Percentiles rank a stretch among this genome's conserved stretches.
These are phyloP conservation scores for Claviceps sp. DNA, from an alignment of 2,329 filamentous ascomycete genomes.

Conservation along the genomic window DNA sequence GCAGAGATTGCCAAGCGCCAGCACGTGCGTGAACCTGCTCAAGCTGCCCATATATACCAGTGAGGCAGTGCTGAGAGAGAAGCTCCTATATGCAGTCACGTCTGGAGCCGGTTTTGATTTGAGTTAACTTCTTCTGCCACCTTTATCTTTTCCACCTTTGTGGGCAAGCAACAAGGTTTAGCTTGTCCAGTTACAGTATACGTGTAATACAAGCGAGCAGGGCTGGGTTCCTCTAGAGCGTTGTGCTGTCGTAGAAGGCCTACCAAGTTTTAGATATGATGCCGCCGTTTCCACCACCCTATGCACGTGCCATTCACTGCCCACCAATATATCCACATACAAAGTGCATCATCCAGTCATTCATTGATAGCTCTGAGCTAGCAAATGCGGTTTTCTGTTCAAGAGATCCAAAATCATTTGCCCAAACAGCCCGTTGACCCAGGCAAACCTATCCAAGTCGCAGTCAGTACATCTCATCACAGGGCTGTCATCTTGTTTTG, in stretches of 20 bases:
- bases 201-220: neutral
- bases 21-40: constrained; percentile 88
- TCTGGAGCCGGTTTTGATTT: constrained; percentile 88
- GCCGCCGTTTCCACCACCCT: neutral
- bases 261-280: neutral
- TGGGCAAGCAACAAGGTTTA: neutral
- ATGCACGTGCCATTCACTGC: neutral
- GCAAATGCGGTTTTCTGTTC: constrained; percentile 55
- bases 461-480: neutral
- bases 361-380: constrained; percentile 34
- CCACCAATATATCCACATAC: neutral
- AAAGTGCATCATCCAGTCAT: neutral
- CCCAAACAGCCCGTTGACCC: constrained; percentile 81
- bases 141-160: neutral
- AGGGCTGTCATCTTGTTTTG: neutral
- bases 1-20: constrained; percentile 81
- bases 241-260: neutral
- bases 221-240: neutral
- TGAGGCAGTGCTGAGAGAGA: constrained; percentile 54
- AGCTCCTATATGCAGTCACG: constrained; percentile 79
- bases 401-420: constrained; percentile 68
- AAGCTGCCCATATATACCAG: constrained; percentile 76
- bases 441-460: constrained; percentile 55
- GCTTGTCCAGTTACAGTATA: neutral
- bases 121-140: constrained; percentile 27